Percentiles rank a stretch among this genome's conserved stretches.
Conservation (phyloP, 495 filamentous ascomycete species). For the Podospora comata region DNA sequence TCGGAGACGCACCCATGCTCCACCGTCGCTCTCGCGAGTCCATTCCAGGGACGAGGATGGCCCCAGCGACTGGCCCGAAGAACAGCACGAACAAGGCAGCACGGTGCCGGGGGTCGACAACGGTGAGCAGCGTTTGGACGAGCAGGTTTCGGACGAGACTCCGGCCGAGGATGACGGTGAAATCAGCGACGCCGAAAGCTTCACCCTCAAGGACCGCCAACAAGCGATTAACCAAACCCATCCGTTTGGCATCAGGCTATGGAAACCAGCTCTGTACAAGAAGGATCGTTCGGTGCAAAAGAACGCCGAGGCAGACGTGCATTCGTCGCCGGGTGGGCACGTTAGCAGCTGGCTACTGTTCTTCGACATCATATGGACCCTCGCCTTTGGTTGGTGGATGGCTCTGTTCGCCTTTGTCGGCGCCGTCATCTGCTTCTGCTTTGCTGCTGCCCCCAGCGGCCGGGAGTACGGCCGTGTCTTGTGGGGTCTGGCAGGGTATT, state of each 20-base stretch:
- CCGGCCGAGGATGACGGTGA: constrained; percentile 55
- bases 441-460: constrained; percentile 74
- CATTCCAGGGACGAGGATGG: constrained; percentile 49
- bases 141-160: constrained; percentile 33
- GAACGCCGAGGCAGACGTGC: constrained; percentile 94
- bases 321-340: constrained; percentile 85
- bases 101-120: constrained; percentile 29
- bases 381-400: constrained; percentile 98
- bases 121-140: constrained; percentile 25
- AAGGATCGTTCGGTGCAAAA: constrained; percentile 95
- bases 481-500: constrained; percentile 76
- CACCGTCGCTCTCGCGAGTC: constrained; percentile 57
- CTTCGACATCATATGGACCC: constrained; percentile 86
- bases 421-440: constrained; percentile 71
- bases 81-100: constrained; percentile 20
- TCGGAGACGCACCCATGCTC: constrained; percentile 61
- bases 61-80: constrained; percentile 27
- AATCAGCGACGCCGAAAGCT: constrained; percentile 76
- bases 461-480: constrained; percentile 84
- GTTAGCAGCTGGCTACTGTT: constrained; percentile 79
- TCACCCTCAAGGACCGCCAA: constrained; percentile 86
- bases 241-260: constrained; percentile 96
- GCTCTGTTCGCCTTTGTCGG: constrained; percentile 69
- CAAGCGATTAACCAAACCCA: constrained; percentile 98
- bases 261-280: constrained; percentile 98